phyloP scores from a whole-genome alignment of 176 grass and related monocot species.

The Lolium rigidum region DNA sequence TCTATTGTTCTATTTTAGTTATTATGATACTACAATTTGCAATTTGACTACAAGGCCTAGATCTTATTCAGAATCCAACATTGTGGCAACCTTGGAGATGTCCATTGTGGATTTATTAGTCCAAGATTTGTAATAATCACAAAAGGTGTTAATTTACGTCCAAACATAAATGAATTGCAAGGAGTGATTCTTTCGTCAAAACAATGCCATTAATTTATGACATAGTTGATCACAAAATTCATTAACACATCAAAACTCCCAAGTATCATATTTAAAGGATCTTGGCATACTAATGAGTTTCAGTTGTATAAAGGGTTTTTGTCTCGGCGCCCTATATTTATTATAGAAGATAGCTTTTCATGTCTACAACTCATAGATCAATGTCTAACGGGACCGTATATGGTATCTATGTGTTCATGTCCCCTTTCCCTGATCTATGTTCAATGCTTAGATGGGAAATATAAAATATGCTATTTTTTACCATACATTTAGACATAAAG shows the following conservation, averaged over 20 bases:
- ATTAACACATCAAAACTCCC: not conserved
- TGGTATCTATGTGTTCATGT: not conserved
- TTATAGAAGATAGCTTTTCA: not conserved
- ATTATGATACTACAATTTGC: no score
- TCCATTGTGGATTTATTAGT: no score
- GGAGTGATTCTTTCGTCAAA: not conserved
- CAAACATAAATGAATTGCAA: not conserved
- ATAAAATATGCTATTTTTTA: not conserved
- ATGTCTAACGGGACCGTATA: not conserved
- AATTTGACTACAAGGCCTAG: no score
- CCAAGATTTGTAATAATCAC: no score
- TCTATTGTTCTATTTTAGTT: no score
- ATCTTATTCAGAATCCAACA: no score
- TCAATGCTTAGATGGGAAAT: not conserved
- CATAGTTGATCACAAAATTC: not conserved
- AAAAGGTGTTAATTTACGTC: not conserved
- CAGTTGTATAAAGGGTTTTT: not conserved
- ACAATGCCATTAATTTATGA: no score
- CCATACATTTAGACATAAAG: not conserved
- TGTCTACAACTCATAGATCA: no score
- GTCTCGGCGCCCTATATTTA: rapidly evolving
- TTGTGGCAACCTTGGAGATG: no score
- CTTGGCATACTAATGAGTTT: not conserved
- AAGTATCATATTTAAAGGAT: not conserved
- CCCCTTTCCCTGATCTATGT: not conserved